phyloP scores from a whole-genome alignment of 345 rosid genomes.

The Viola odorata region DNA sequence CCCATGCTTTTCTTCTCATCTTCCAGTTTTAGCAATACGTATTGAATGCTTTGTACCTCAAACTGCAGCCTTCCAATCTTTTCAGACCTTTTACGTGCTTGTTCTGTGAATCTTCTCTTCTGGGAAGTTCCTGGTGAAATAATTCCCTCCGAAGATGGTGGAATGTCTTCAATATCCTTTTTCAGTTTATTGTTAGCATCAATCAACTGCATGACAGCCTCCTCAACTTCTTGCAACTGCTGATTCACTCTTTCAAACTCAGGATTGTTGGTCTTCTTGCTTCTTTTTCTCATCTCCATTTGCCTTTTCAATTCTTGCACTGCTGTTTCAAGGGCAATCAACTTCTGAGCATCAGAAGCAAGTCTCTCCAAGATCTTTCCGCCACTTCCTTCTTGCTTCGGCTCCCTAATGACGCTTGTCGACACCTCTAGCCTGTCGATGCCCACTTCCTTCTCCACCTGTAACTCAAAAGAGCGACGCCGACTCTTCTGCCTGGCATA shows the following conservation, averaged over 20 bases:
- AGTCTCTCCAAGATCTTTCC: conserved; percentile 25
- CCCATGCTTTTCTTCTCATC: conserved; percentile 19
- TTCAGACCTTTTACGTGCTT: conserved; percentile 22
- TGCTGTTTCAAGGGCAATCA: conserved; percentile 17
- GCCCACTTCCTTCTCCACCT: conserved; percentile 60
- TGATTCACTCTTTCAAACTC: conserved; percentile 19
- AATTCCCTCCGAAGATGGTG: conserved; percentile 13
- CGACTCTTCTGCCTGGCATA: conserved; percentile 16
- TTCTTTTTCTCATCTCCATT: conserved; percentile 13
- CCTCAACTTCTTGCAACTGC: conserved; percentile 26
- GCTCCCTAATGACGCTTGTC: conserved; percentile 26
- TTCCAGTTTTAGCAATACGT: conserved; percentile 17
- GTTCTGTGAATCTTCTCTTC: conserved; percentile 16
- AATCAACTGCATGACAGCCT: conserved; percentile 13
- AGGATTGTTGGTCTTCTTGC: conserved; percentile 10
- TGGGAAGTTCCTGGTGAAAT: conserved; percentile 6
- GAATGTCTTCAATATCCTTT: conserved; percentile 12
- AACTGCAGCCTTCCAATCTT: conserved; percentile 19
- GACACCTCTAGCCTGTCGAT: conserved; percentile 66
- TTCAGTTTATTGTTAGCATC: conserved; percentile 14
- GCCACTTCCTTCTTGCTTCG: conserved; percentile 23
- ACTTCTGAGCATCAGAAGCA: conserved; percentile 22
- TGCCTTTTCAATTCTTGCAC: conserved; percentile 21
- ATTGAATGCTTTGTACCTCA: conserved; percentile 24
- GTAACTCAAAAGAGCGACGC: conserved; percentile 42